Percentiles rank a stretch among this genome's conserved stretches.
These are phyloP conservation scores for Solanum tarijense DNA, from an alignment of 257 asterid genomes.

Conservation along the genomic window DNA sequence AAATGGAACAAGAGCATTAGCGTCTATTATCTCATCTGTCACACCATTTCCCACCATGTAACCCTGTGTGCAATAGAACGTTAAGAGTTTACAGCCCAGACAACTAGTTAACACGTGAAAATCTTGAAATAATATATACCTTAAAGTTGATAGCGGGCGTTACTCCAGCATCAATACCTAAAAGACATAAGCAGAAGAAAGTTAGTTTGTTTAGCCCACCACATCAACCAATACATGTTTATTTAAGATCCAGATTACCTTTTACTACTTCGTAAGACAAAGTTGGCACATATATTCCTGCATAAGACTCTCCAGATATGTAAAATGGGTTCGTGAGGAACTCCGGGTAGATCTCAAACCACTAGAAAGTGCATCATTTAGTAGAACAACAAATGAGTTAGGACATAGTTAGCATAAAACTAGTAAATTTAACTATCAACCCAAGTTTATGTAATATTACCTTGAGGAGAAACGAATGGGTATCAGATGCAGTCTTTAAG, in stretches of 20 bases:
- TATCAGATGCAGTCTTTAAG: conserved; percentile 68
- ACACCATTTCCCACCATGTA: conserved; percentile 98
- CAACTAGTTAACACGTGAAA: not conserved
- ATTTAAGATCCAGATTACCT: conserved; percentile 30
- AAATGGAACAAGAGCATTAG: conserved; percentile 89
- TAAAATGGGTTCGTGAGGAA: conserved; percentile 62
- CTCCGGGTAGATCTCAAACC: conserved; percentile 91
- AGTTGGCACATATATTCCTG: conserved; percentile 92
- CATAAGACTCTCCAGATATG: conserved; percentile 90
- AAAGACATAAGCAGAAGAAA: not conserved
- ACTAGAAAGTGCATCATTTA: conserved; percentile 34
- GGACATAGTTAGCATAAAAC: not conserved
- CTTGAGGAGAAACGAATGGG: conserved; percentile 82
- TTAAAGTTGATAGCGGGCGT: conserved; percentile 66
- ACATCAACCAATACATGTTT: not conserved
- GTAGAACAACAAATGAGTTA: not conserved
- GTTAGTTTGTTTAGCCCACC: not conserved
- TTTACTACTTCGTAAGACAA: conserved; percentile 69
- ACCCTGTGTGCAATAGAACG: conserved; percentile 55
- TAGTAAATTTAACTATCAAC: not conserved
- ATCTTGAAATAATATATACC: conserved; percentile 33
- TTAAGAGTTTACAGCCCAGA: not conserved
- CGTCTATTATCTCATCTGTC: conserved; percentile 61
- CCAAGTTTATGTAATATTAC: conserved; percentile 11
- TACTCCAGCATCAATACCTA: conserved; percentile 68